Evolutionary conservation across 1,284 basidiomycete genomes (phyloP).

Genomic region (Trichosporon inkin): DNA sequence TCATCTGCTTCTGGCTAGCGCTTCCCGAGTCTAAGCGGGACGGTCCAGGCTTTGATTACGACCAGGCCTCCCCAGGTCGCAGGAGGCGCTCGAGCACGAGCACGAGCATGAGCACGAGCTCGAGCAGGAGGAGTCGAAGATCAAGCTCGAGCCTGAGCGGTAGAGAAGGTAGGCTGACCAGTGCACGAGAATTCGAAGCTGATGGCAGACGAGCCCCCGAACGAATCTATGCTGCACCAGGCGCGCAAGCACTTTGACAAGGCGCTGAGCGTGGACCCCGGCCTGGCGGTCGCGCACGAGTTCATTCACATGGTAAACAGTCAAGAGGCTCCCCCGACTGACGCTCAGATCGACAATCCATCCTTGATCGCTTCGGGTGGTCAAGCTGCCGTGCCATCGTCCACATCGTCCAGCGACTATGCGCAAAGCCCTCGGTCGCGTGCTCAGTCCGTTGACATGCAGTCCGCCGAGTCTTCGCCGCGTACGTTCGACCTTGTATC

Average conservation of each 20-base stretch:
- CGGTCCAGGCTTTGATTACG: background rate
- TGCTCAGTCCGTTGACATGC: background rate
- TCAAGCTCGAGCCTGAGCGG: background rate
- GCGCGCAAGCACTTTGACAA: conserved; percentile 38
- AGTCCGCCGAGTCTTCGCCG: background rate
- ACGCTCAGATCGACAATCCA: background rate
- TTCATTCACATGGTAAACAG: conserved; percentile 38
- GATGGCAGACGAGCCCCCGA: conserved; percentile 6
- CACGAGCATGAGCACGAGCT: background rate
- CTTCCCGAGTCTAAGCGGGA: conserved; percentile 35
- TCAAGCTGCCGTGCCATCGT: background rate
- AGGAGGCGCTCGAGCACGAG: background rate
- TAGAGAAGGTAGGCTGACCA: background rate
- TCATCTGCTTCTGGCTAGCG: conserved; percentile 59
- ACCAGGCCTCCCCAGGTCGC: background rate
- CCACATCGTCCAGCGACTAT: background rate
- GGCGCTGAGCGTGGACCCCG: conserved; percentile 31
- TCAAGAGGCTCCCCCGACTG: background rate
- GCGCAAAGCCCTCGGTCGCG: background rate
- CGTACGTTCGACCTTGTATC: background rate
- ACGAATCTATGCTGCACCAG: conserved; percentile 21
- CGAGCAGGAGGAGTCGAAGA: background rate
- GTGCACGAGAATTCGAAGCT: background rate
- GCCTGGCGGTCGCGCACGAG: conserved; percentile 30
- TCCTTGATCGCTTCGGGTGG: background rate